Evolutionary conservation across 1,139 yeast species (phyloP).

Genomic region (Arxiozyma slooffiae): DNA sequence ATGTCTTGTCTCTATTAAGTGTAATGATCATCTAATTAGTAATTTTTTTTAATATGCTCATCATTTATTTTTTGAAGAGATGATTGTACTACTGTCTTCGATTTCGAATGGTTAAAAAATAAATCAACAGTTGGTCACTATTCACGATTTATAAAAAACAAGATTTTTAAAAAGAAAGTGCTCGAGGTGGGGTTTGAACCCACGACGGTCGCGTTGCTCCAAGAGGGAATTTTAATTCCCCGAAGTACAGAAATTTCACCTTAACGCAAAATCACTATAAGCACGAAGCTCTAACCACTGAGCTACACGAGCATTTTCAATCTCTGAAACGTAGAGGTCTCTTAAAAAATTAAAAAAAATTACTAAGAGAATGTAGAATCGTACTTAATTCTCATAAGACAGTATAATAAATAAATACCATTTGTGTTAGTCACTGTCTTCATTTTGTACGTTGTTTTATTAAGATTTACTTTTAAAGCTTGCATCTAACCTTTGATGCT

Average conservation of each 20-base stretch:
- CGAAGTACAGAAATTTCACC: constrained; percentile 22
- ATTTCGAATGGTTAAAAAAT: background rate
- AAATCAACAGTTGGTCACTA: background rate
- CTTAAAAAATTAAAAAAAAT: no score
- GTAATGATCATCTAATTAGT: no score
- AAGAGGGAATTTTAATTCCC: constrained; percentile 5
- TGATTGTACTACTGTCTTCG: background rate
- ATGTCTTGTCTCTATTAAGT: background rate
- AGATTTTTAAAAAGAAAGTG: constrained; percentile 28
- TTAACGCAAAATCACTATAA: constrained; percentile 33
- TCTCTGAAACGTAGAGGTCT: background rate
- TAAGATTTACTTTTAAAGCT: no score
- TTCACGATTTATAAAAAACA: background rate
- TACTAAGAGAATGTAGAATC: no score
- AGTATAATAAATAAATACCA: no score
- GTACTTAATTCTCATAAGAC: no score
- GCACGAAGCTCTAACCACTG: constrained; percentile 47
- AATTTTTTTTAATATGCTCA: no score
- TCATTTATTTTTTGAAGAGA: background rate
- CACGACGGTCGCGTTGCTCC: constrained; percentile 45
- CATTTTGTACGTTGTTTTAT: no score
- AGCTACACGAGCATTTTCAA: constrained; percentile 39
- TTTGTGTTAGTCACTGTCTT: no score
- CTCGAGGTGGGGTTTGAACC: constrained; percentile 46
- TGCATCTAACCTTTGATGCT: no score